These are phyloP conservation scores for Trichoderma asperellum DNA, from an alignment of 2,329 filamentous ascomycete genomes.

Conservation along the genomic window DNA sequence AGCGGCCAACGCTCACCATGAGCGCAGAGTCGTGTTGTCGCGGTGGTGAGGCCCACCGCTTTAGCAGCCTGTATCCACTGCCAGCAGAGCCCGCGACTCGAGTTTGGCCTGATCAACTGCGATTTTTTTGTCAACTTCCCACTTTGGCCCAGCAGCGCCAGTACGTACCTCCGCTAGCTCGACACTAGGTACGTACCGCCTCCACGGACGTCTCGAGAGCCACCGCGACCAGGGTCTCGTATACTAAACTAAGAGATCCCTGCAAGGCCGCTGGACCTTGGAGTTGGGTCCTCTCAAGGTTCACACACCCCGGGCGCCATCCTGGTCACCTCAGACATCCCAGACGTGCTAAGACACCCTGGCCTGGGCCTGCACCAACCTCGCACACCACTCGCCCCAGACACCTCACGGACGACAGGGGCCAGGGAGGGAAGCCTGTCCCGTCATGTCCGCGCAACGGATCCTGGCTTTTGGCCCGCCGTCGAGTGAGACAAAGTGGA, in stretches of 20 bases:
- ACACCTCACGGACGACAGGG: slow-evolving; percentile 30
- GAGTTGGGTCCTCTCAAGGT: slow-evolving; percentile 25
- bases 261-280: slow-evolving; percentile 1
- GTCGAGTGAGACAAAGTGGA: slow-evolving; percentile 54
- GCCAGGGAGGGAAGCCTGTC: slow-evolving; percentile 27
- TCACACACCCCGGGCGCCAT: slow-evolving; percentile 14
- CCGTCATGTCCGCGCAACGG: slow-evolving; percentile 31
- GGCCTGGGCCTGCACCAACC: slow-evolving; percentile 4
- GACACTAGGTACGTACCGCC: slow-evolving; percentile 28
- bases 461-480: slow-evolving; percentile 36
- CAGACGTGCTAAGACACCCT: slow-evolving; percentile 3
- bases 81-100: background rate
- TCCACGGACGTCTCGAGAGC: slow-evolving; percentile 17
- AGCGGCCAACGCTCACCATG: background rate
- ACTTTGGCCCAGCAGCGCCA: slow-evolving; percentile 9
- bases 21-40: background rate
- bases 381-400: slow-evolving; percentile 28
- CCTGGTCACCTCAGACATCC: slow-evolving; percentile 7
- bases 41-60: background rate
- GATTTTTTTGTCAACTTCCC: slow-evolving; percentile 16
- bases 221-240: slow-evolving; percentile 5
- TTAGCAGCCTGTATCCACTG: slow-evolving; percentile 13
- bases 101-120: slow-evolving; percentile 4
- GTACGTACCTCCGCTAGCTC: slow-evolving; percentile 9
- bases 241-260: slow-evolving; percentile 3